phyloP scores from a whole-genome alignment of 2,329 filamentous ascomycete species.

The Sporothrix sp. region DNA sequence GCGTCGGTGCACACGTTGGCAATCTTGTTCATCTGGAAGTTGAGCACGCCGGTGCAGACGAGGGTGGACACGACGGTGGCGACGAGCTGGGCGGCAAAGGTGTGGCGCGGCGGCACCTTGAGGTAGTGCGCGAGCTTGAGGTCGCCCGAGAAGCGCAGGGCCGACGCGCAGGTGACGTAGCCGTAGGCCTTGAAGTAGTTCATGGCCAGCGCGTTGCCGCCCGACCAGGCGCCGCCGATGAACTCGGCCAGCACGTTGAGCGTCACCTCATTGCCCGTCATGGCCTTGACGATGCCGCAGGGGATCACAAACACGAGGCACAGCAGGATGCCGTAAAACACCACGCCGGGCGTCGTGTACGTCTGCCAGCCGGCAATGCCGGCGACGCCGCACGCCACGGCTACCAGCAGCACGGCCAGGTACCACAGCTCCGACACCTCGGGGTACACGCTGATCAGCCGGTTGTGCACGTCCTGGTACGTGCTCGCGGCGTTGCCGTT shows the following conservation, averaged over 20 bases:
- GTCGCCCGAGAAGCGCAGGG: constrained; percentile 21
- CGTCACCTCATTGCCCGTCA: constrained; percentile 42
- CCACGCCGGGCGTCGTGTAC: constrained; percentile 40
- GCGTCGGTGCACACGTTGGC: constrained; percentile 37
- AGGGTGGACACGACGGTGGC: constrained; percentile 28
- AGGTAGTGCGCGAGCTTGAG: constrained; percentile 26
- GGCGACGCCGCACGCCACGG: constrained; percentile 36
- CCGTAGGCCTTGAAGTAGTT: constrained; percentile 39
- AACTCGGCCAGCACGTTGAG: constrained; percentile 46
- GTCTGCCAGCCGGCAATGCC: constrained; percentile 41
- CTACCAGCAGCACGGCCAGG: constrained; percentile 30
- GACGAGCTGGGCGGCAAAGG: constrained; percentile 29
- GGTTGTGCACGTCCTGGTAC: constrained; percentile 33
- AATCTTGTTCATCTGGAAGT: constrained; percentile 22
- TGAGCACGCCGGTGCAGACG: constrained; percentile 28
- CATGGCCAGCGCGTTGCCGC: constrained; percentile 41
- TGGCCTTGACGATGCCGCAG: constrained; percentile 43
- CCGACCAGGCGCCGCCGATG: constrained; percentile 42
- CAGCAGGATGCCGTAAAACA: constrained; percentile 41
- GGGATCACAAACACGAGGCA: constrained; percentile 43
- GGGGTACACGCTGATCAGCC: constrained; percentile 37
- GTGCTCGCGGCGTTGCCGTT: not conserved
- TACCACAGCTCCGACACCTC: constrained; percentile 50
- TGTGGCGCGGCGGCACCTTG: constrained; percentile 26
- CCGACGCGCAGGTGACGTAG: constrained; percentile 16